Base-by-base conservation (phyloP, 257 asterid species). In the Ehretia macrophylla region DNA sequence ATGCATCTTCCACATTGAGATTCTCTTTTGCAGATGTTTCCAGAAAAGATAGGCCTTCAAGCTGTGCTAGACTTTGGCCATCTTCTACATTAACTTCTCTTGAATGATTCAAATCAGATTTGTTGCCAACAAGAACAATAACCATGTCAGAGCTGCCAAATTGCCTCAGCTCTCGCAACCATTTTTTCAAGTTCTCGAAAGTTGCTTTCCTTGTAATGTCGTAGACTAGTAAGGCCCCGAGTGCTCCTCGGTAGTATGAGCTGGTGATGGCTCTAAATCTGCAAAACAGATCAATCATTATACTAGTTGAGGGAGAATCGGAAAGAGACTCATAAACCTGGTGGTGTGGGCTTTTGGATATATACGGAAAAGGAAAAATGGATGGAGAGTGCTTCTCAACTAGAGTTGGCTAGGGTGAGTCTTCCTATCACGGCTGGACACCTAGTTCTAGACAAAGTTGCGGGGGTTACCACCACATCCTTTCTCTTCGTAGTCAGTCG, bases 251-350 rank as follows among this genome's bases (percentile, higher is more conserved):
- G 65, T 86, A 90, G 65, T 90, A 90, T 14, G 97, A 90, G 76
- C 95, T 90, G 2, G 97, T 90, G 55, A 90, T 84, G 50, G 97
- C 97, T 53, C 97, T 70, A 53, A 86, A 86, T 75, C 96, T 90
- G 79, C 32, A 56, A 32, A 20, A 40, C 14, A 39, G 5, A 32
- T 16, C 17, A 65, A 21, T 19, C 47, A 42, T 42, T 10, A 27
- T 27, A 27, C 6, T 27, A 27, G 35, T n/a, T n/a, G n/a, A n/a
- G n/a, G n/a, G n/a, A n/a, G n/a, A n/a, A n/a, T n/a, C n/a, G n/a
- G n/a, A n/a, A n/a, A n/a, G n/a, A n/a, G n/a, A n/a, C n/a, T n/a
- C n/a, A n/a, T n/a, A n/a, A n/a, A n/a, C n/a, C n/a, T n/a, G n/a
- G n/a, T n/a, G n/a, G n/a, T n/a, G n/a, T n/a, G n/a, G n/a, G n/a